These are phyloP conservation scores for Chiua virens DNA, from an alignment of 768 basidiomycete species.

Conservation along the genomic window DNA sequence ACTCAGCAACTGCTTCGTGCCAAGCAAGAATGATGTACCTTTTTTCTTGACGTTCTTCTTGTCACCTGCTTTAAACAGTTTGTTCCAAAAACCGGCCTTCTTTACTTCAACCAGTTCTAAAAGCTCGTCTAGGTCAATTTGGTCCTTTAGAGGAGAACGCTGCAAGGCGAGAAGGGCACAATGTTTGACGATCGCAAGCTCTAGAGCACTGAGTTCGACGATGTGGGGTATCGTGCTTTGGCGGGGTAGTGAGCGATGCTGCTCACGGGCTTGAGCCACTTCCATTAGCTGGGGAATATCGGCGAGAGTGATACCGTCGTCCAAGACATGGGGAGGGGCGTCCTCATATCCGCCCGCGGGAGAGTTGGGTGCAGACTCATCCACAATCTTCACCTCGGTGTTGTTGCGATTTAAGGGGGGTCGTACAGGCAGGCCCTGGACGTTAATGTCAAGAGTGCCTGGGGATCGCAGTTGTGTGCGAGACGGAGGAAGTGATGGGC, in stretches of 20 bases:
- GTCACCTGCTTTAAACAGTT: constrained; percentile 86
- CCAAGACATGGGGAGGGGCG: constrained; percentile 41
- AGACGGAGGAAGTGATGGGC: constrained; percentile 33
- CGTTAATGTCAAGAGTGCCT: constrained; percentile 35
- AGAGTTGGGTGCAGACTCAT: constrained; percentile 73
- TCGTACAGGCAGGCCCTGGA: constrained; percentile 49
- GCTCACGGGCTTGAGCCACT: constrained; percentile 86
- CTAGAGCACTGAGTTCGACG: constrained; percentile 79
- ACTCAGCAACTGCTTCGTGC: constrained; percentile 8
- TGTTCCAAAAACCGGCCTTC: constrained; percentile 95
- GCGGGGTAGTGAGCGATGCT: constrained; percentile 78
- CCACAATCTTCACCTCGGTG: constrained; percentile 86
- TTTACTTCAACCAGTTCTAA: constrained; percentile 89
- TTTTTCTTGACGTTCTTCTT: constrained; percentile 93
- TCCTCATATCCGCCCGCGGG: constrained; percentile 55
- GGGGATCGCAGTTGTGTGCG: constrained; percentile 42
- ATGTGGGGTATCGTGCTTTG: constrained; percentile 80
- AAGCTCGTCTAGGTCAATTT: constrained; percentile 90
- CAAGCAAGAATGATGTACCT: constrained; percentile 43
- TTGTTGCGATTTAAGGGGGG: constrained; percentile 77
- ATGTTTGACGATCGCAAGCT: constrained; percentile 90
- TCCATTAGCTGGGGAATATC: constrained; percentile 94
- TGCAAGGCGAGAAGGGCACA: constrained; percentile 80
- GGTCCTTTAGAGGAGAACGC: constrained; percentile 74
- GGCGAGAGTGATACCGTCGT: constrained; percentile 88